A percentile compares a stretch with the other conserved stretches of the same genome.
phyloP scores from a whole-genome alignment of 768 basidiomycete species.

The Suillus americanus region DNA sequence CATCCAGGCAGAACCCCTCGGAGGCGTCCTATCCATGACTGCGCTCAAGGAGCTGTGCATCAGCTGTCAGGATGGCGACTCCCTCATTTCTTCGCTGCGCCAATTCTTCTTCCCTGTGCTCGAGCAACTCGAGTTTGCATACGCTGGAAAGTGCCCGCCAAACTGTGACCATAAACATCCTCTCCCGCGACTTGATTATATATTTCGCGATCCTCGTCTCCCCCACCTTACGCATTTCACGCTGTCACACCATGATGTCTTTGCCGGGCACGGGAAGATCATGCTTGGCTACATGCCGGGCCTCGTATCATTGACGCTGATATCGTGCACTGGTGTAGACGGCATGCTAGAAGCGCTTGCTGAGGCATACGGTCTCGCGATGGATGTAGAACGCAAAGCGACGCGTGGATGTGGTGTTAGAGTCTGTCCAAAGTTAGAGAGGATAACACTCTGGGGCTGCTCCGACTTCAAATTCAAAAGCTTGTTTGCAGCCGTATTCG shows the following conservation, averaged over 20 bases:
- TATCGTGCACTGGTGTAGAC: constrained; percentile 43
- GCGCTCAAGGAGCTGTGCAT: constrained; percentile 43
- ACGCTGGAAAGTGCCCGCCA: constrained; percentile 29
- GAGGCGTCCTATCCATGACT: constrained; percentile 24
- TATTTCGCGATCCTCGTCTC: constrained; percentile 59
- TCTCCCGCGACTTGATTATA: constrained; percentile 48
- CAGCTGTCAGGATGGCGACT: constrained; percentile 41
- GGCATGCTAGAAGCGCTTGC: constrained; percentile 41
- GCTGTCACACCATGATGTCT: constrained; percentile 46
- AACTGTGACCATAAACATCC: constrained; percentile 16
- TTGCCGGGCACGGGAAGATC: constrained; percentile 36
- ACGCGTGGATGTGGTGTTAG: constrained; percentile 37
- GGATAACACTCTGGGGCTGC: constrained; percentile 53
- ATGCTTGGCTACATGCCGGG: constrained; percentile 54
- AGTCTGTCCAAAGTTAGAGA: constrained; percentile 49
- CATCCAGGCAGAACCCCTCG: constrained; percentile 28
- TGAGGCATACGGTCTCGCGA: constrained; percentile 32
- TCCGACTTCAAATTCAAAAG: constrained; percentile 39
- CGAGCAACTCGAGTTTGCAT: constrained; percentile 44
- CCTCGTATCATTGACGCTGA: constrained; percentile 47
- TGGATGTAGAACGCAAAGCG: constrained; percentile 2
- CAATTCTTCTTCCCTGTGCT: constrained; percentile 46
- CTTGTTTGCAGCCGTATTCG: constrained; percentile 37
- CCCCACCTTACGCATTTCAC: constrained; percentile 50
- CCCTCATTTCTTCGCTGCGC: constrained; percentile 37